Conservation (phyloP, 352 stramenopile species). For the Globisporangium cystogenes region DNA sequence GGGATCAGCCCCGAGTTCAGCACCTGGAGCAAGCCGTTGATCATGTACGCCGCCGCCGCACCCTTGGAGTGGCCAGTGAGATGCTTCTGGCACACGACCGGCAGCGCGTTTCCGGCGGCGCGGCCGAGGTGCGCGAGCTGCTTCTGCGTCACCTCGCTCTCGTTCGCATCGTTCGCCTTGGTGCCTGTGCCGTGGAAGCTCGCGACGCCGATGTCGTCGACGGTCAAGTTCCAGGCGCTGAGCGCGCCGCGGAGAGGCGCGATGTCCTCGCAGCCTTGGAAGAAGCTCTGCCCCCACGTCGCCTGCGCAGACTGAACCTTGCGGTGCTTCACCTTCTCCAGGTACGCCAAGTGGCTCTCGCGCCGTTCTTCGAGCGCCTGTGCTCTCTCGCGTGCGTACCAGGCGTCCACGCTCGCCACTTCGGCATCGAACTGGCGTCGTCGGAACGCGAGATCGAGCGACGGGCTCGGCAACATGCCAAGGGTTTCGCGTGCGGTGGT, state of each 20-base stretch:
- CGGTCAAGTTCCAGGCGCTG: constrained; percentile 67
- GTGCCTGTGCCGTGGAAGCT: constrained; percentile 86
- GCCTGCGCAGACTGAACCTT: constrained; percentile 64
- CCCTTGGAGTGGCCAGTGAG: constrained; percentile 82
- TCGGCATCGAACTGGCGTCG: constrained; percentile 72
- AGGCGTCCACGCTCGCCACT: constrained; percentile 62
- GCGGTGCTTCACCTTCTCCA: constrained; percentile 61
- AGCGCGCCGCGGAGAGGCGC: constrained; percentile 72
- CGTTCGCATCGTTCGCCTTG: constrained; percentile 84
- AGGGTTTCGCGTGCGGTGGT: constrained; percentile 69
- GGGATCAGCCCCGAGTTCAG: constrained; percentile 73
- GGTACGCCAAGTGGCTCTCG: constrained; percentile 28
- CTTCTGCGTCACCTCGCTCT: constrained; percentile 85
- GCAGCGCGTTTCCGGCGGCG: constrained; percentile 64
- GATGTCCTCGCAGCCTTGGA: constrained; percentile 48
- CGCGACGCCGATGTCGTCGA: constrained; percentile 77
- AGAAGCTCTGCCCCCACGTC: constrained; percentile 71
- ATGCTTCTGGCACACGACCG: constrained; percentile 80
- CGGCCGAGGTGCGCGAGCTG: constrained; percentile 76
- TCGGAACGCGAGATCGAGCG: constrained; percentile 72
- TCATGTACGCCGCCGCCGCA: constrained; percentile 74
- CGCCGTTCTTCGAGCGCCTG: constrained; percentile 25
- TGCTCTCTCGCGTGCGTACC: constrained; percentile 54
- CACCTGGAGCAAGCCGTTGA: constrained; percentile 80
- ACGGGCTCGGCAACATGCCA: constrained; percentile 25